Evolutionary conservation across 2,329 filamentous ascomycete species (phyloP).

Genomic region (Samsoniella hepiali): DNA sequence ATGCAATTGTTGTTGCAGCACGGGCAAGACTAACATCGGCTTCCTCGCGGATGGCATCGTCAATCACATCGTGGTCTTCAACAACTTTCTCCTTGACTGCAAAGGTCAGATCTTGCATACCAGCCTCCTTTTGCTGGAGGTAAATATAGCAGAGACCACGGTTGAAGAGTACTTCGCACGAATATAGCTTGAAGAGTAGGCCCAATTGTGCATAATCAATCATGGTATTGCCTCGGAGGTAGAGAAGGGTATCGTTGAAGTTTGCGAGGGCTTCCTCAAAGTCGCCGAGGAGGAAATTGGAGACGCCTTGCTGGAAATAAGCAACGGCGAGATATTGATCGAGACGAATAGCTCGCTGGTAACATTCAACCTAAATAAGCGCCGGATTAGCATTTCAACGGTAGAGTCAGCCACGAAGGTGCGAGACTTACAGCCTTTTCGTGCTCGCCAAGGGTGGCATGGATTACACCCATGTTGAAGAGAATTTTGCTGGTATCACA

Average conservation of each 20-base stretch:
- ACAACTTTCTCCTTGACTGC: conserved; percentile 96
- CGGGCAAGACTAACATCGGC: conserved; percentile 65
- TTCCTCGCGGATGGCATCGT: conserved; percentile 90
- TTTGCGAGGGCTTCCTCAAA: conserved; percentile 97
- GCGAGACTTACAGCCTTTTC: conserved; percentile 77
- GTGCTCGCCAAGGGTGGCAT: conserved; percentile 93
- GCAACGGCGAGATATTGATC: conserved; percentile 96
- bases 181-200: conserved; percentile 92
- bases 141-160: conserved; percentile 97
- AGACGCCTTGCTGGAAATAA: conserved; percentile 97
- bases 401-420: conserved; percentile 13
- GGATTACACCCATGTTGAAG: conserved; percentile 97
- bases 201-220: conserved; percentile 98
- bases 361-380: conserved; percentile 74
- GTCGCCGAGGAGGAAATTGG: conserved; percentile 94
- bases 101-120: conserved; percentile 85
- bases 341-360: conserved; percentile 83
- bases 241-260: conserved; percentile 96
- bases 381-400: conserved; percentile 16
- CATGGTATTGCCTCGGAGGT: conserved; percentile 91
- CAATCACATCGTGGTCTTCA: conserved; percentile 94
- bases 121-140: conserved; percentile 83
- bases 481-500: conserved; percentile 96
- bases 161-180: conserved; percentile 97
- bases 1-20: conserved; percentile 22